These are phyloP conservation scores for Solanum paucissectum DNA, from an alignment of 257 asterid genomes.

Conservation along the genomic window DNA sequence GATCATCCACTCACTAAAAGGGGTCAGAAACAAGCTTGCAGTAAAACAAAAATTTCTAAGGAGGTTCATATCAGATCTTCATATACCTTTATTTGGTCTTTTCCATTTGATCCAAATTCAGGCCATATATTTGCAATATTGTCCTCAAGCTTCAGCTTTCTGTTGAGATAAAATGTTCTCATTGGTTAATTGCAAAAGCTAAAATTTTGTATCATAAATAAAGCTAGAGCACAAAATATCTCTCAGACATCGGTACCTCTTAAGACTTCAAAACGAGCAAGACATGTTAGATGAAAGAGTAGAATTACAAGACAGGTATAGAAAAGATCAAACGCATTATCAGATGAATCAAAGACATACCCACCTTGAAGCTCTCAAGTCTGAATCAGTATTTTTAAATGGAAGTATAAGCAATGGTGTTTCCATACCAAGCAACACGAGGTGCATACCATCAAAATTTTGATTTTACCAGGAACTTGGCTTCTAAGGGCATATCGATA, in stretches of 20 bases:
- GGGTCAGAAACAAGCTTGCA: background rate
- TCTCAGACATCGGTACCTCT: background rate
- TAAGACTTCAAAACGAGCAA: background rate
- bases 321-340: background rate
- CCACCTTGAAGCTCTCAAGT: background rate
- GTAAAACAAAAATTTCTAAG: background rate
- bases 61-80: background rate
- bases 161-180: slow-evolving; percentile 19
- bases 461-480: background rate
- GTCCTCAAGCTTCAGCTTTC: slow-evolving; percentile 80
- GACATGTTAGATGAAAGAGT: background rate
- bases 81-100: slow-evolving; percentile 72
- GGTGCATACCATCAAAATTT: background rate
- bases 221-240: background rate
- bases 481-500: background rate
- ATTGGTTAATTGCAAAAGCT: background rate
- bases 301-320: background rate
- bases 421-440: background rate
- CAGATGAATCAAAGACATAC: background rate
- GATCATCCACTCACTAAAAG: background rate
- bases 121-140: slow-evolving; percentile 73
- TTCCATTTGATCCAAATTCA: slow-evolving; percentile 66
- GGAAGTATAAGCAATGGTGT: background rate
- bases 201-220: background rate
- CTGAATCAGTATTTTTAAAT: background rate